Conservation (phyloP, 2,329 filamentous ascomycete species). For the Talaromyces albobiverticillius region DNA sequence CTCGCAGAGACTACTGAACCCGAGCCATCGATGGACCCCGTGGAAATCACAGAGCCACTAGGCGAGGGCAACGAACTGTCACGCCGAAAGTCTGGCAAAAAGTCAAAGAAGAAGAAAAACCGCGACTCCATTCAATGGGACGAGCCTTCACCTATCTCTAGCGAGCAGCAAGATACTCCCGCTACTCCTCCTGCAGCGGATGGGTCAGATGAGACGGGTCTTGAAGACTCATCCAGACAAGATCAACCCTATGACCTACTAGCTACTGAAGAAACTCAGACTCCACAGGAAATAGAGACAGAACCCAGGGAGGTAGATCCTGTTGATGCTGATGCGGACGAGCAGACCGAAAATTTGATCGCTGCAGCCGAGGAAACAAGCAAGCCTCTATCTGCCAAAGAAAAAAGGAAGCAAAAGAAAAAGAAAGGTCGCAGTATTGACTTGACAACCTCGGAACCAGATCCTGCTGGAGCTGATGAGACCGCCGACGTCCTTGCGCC, state of each 20-base stretch:
- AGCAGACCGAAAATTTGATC: background rate
- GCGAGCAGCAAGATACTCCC: background rate
- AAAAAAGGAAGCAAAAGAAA: constrained; percentile 20
- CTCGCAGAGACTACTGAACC: background rate
- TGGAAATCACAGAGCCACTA: background rate
- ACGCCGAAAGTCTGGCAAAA: constrained; percentile 20
- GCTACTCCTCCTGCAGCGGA: background rate
- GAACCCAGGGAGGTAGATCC: background rate
- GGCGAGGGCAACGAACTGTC: background rate
- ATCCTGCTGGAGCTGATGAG: constrained; percentile 14
- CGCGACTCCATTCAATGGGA: constrained; percentile 26
- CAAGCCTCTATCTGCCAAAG: constrained; percentile 12
- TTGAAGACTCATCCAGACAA: background rate
- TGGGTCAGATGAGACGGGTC: background rate
- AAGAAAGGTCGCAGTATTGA: constrained; percentile 25
- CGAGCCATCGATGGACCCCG: background rate
- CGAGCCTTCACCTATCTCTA: constrained; percentile 7
- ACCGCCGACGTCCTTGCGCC: background rate
- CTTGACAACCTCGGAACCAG: constrained; percentile 20
- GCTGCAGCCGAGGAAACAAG: background rate
- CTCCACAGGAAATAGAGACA: background rate
- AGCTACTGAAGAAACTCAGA: background rate
- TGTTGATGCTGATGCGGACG: background rate
- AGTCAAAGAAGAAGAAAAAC: constrained; percentile 36
- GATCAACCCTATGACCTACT: background rate